phyloP scores from a whole-genome alignment of 2,329 filamentous ascomycete genomes.

The Cladophialophora psammophila region DNA sequence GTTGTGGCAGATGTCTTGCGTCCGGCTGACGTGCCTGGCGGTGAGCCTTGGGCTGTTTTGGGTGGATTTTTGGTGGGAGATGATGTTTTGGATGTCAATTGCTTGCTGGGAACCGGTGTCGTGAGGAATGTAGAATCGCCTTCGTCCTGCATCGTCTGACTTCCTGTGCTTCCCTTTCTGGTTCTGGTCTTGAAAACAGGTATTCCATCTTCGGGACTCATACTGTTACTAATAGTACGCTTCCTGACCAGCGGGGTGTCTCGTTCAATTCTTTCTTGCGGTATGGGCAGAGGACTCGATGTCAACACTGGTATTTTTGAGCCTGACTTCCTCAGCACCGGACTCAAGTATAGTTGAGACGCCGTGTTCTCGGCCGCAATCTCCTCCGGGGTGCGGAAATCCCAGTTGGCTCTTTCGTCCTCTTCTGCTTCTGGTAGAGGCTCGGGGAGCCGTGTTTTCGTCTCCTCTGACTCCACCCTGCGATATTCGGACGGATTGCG shows the following conservation, averaged over 20 bases:
- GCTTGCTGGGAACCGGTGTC: constrained; percentile 38
- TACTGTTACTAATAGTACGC: constrained; percentile 62
- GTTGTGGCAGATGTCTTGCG: constrained; percentile 50
- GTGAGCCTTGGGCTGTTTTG: constrained; percentile 43
- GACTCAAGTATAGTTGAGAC: constrained; percentile 60
- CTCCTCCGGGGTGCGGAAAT: constrained; percentile 79
- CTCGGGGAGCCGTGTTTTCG: constrained; percentile 44
- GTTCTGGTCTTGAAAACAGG: constrained; percentile 69
- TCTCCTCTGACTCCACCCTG: constrained; percentile 47
- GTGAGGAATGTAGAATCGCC: constrained; percentile 19
- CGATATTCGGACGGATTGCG: constrained; percentile 43
- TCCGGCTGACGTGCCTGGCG: constrained; percentile 39
- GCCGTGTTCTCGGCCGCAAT: constrained; percentile 64
- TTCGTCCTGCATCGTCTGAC: constrained; percentile 37
- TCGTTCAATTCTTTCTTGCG: constrained; percentile 74
- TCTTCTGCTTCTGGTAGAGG: constrained; percentile 54
- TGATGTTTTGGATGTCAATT: constrained; percentile 39
- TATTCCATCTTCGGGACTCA: constrained; percentile 67
- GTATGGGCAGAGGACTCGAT: constrained; percentile 77
- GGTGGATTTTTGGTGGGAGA: constrained; percentile 40
- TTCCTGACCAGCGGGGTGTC: constrained; percentile 72
- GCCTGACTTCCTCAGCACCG: constrained; percentile 64
- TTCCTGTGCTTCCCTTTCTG: constrained; percentile 57
- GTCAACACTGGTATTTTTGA: constrained; percentile 90
- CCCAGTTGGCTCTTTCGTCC: constrained; percentile 66